These are phyloP conservation scores for Penicillium sp. DNA, from an alignment of 2,329 filamentous ascomycete genomes.

Conservation along the genomic window DNA sequence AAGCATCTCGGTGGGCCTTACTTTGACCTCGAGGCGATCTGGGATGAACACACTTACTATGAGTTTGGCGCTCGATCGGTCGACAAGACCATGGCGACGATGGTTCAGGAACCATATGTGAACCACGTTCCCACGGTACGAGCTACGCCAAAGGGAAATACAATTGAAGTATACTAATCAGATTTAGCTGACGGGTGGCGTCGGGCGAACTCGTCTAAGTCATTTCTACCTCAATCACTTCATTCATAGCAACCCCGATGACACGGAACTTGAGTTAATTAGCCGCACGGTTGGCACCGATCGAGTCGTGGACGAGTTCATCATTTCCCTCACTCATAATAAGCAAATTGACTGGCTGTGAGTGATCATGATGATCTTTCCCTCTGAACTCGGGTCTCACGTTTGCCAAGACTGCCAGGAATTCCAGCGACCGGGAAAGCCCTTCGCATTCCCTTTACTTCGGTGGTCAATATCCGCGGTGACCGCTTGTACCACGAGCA, in stretches of 20 bases:
- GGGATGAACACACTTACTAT: slow-evolving; percentile 70
- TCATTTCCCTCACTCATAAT: slow-evolving; percentile 60
- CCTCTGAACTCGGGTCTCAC: not conserved
- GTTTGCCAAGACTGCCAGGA: slow-evolving; percentile 48
- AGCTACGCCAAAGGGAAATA: not conserved
- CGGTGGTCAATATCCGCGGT: slow-evolving; percentile 62
- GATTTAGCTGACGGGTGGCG: slow-evolving; percentile 57
- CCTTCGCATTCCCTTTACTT: slow-evolving; percentile 59
- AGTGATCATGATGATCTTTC: slow-evolving; percentile 25
- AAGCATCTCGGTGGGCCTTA: slow-evolving; percentile 57
- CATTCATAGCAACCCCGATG: slow-evolving; percentile 65
- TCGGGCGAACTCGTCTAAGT: slow-evolving; percentile 59
- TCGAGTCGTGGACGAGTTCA: slow-evolving; percentile 66
- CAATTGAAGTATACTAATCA: not conserved
- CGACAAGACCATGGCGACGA: slow-evolving; percentile 71
- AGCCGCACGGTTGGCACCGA: slow-evolving; percentile 68
- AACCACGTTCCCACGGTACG: slow-evolving; percentile 67
- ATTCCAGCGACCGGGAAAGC: slow-evolving; percentile 53
- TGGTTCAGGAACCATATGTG: slow-evolving; percentile 74
- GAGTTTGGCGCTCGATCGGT: slow-evolving; percentile 67
- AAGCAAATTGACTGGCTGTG: slow-evolving; percentile 64
- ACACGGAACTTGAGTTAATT: slow-evolving; percentile 63
- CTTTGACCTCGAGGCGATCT: slow-evolving; percentile 71
- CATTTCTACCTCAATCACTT: slow-evolving; percentile 69
- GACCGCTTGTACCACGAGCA: slow-evolving; percentile 66